Base-by-base conservation (phyloP, 345 rosid genomes). In the Rubroshorea leprosula region DNA sequence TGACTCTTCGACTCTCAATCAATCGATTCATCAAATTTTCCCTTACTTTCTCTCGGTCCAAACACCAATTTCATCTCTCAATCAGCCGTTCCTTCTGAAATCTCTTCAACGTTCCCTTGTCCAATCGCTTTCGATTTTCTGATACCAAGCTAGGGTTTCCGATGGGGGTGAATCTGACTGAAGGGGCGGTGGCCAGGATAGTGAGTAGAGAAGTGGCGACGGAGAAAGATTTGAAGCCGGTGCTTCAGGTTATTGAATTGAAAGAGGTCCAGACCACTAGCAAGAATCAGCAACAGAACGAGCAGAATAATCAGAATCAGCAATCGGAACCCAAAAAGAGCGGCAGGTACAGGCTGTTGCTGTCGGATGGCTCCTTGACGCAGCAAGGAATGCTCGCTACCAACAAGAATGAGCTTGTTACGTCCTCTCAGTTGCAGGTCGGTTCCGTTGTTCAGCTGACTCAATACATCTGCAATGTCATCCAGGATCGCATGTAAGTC, bases 341-440 rank as follows among this genome's bases (percentile, higher is more conserved):
- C 14, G 47, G 4, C 49, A 57, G 94, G 27, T 83, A 69, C 65
- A 68, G 78, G 35, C 5, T 89, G 64, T 49, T 72, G 51, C 54
- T 85, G n/a, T 83, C 96, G 4, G 96, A 89, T 24, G 96, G 96
- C 51, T 51, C 60, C 4, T 74, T 49, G 24, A 21, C 29, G 54
- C 83, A 70, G 57, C 89, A 85, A 71, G 90, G 87, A 9, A 80
- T 89, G 89, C 82, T 89, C 23, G 84, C 78, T 23, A 74, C 84
- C 6, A 72, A 70, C 65, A 69, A 72, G 63, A 83, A 83, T 48
- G 55, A 50, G 44, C 62, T 82, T 10, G 89, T 85, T 4, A 61
- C 59, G 24, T 64, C 73, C 22, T 80, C 85, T 2, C 56, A 19
- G 29, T 41, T 89, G 70, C 79, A 80, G 65, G 18, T 71, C 10